These are phyloP conservation scores for Castanospermum australe DNA, from an alignment of 306 rosid species.

Conservation along the genomic window DNA sequence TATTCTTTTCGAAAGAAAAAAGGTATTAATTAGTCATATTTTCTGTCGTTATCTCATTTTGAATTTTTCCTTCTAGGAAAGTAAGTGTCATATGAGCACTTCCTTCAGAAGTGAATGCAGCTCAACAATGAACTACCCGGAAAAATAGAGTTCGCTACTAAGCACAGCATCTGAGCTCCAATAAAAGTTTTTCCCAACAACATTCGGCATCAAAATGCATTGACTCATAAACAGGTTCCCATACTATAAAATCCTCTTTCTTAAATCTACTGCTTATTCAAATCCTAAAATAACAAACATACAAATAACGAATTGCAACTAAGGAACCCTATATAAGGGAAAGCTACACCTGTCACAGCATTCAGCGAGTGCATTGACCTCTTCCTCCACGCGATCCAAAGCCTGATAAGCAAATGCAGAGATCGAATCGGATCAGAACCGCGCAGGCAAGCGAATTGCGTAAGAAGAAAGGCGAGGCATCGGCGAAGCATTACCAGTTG, in stretches of 20 bases:
- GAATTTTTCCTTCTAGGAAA: background rate
- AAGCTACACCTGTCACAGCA: constrained; percentile 76
- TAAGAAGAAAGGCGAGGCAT: background rate
- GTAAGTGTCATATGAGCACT: background rate
- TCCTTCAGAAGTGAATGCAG: background rate
- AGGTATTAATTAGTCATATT: background rate
- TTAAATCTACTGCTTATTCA: background rate
- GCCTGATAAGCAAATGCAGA: constrained; percentile 33
- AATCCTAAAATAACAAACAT: background rate
- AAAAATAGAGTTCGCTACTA: too few relatives aligned
- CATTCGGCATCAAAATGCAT: background rate
- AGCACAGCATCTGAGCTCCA: background rate
- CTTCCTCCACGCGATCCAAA: constrained; percentile 81
- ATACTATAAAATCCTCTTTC: background rate
- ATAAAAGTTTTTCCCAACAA: background rate
- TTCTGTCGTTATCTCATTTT: background rate
- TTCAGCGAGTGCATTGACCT: constrained; percentile 63
- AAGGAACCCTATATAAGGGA: background rate
- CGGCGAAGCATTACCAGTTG: constrained; percentile 39
- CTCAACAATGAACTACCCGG: too few relatives aligned
- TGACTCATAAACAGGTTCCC: too few relatives aligned
- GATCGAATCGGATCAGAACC: constrained; percentile 15
- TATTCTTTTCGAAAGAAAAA: too few relatives aligned
- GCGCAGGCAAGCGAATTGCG: background rate
- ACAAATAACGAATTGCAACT: constrained; percentile 2